Evolutionary conservation across 352 stramenopile genomes (phyloP).

Genomic region (Peronosclerospora sorghi): DNA sequence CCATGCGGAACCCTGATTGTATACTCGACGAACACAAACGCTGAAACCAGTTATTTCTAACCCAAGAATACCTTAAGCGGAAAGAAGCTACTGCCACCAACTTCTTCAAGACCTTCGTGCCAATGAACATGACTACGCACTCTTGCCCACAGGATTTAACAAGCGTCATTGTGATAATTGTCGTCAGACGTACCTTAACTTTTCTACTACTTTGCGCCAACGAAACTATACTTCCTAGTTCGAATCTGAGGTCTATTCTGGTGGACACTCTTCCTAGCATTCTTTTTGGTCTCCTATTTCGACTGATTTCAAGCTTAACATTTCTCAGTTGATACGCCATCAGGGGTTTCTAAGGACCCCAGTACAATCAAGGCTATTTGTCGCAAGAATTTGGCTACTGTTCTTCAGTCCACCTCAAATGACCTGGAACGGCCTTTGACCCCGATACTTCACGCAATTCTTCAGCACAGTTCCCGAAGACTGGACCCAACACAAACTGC

Average conservation of each 20-base stretch:
- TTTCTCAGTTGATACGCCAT: constrained; percentile 2
- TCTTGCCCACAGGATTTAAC: no score
- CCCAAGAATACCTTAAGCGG: no score
- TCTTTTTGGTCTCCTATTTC: background rate
- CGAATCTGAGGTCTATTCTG: background rate
- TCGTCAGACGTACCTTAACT: background rate
- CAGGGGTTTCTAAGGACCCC: constrained; percentile 1
- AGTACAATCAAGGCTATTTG: background rate
- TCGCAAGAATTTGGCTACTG: background rate
- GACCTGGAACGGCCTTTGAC: constrained; percentile 2
- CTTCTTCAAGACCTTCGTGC: no score
- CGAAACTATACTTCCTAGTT: constrained; percentile 5
- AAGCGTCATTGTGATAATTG: background rate
- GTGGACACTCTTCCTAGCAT: background rate
- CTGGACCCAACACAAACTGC: background rate
- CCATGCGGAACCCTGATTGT: no score
- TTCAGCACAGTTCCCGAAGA: background rate
- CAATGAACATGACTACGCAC: no score
- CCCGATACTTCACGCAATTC: background rate
- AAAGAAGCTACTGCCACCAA: no score
- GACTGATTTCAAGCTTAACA: background rate
- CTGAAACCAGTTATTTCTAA: no score
- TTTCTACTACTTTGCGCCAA: background rate
- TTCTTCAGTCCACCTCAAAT: background rate
- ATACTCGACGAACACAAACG: no score